These are phyloP conservation scores for Psilocybe sp. DNA, from an alignment of 768 basidiomycete species.

Conservation along the genomic window DNA sequence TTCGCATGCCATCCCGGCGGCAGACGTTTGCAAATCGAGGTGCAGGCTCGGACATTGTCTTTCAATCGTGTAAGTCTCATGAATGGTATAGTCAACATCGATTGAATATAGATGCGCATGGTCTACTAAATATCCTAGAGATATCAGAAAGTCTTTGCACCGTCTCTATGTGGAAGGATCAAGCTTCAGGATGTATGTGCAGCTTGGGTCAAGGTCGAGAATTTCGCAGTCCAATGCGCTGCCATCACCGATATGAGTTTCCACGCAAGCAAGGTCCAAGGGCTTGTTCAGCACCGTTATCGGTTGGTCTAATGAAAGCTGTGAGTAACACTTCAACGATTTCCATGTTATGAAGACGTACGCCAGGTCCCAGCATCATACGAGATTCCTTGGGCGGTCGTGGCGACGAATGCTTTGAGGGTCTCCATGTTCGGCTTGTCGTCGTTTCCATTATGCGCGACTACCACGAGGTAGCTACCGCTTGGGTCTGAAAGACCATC, in stretches of 20 bases:
- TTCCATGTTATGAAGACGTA: constrained; percentile 41
- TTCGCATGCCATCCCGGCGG: too few relatives aligned
- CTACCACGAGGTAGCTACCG: constrained; percentile 76
- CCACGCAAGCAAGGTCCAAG: constrained; percentile 85
- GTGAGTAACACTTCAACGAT: constrained; percentile 10
- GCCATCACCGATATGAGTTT: constrained; percentile 88
- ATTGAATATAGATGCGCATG: too few relatives aligned
- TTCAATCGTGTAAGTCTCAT: too few relatives aligned
- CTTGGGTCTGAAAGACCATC: constrained; percentile 49
- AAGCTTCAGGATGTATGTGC: constrained; percentile 32
- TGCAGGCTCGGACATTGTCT: too few relatives aligned
- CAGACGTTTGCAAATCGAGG: too few relatives aligned
- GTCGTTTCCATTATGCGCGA: constrained; percentile 73
- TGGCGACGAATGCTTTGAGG: constrained; percentile 80
- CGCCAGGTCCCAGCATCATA: constrained; percentile 89
- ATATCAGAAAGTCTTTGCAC: not conserved
- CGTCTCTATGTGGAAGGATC: not conserved
- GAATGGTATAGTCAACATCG: too few relatives aligned
- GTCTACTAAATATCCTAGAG: too few relatives aligned
- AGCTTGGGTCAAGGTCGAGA: constrained; percentile 44
- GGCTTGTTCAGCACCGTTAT: constrained; percentile 78
- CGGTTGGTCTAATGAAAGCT: constrained; percentile 70
- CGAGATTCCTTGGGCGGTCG: constrained; percentile 77
- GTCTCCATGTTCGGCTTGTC: constrained; percentile 76
- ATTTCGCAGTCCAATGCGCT: constrained; percentile 84